Conservation (phyloP, 1,139 yeast genomes). For the Saccharomyces hybrid region DNA sequence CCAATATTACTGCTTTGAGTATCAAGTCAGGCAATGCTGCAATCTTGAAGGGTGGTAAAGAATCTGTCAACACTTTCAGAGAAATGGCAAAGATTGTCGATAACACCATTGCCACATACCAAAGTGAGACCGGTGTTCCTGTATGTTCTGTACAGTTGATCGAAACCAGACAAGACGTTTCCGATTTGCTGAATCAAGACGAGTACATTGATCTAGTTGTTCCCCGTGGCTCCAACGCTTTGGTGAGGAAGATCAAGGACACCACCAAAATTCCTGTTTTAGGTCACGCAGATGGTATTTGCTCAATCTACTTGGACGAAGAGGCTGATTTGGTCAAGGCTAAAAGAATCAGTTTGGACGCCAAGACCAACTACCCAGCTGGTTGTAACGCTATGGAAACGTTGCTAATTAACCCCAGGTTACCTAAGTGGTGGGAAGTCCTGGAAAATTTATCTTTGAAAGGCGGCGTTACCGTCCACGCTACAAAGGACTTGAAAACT, state of each 20-base stretch:
- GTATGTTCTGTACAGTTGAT: slow-evolving; percentile 75
- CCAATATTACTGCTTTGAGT: slow-evolving; percentile 91
- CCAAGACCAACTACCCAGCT: slow-evolving; percentile 95
- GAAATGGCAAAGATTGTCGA: slow-evolving; percentile 71
- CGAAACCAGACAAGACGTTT: slow-evolving; percentile 81
- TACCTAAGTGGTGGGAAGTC: slow-evolving; percentile 39
- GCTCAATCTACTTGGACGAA: slow-evolving; percentile 75
- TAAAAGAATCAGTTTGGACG: slow-evolving; percentile 62
- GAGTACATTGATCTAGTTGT: slow-evolving; percentile 87
- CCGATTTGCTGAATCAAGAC: slow-evolving; percentile 77
- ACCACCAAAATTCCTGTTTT: slow-evolving; percentile 91
- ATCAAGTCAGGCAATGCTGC: slow-evolving; percentile 95
- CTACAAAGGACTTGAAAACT: slow-evolving; percentile 44
- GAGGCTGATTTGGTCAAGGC: slow-evolving; percentile 75
- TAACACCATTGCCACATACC: slow-evolving; percentile 40
- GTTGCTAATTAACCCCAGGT: slow-evolving; percentile 53
- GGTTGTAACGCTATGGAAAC: slow-evolving; percentile 97
- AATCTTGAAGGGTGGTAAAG: slow-evolving; percentile 95
- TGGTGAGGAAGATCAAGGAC: slow-evolving; percentile 77
- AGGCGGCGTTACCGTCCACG: slow-evolving; percentile 69
- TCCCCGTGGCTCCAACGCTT: slow-evolving; percentile 91
- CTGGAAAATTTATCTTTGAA: slow-evolving; percentile 45
- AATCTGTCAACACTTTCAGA: slow-evolving; percentile 74
- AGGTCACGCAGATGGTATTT: slow-evolving; percentile 98
- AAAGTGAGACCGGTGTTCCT: slow-evolving; percentile 60